Evolutionary conservation across 164 flowering plant genomes (phyloP).

Genomic region (Santalum album): DNA sequence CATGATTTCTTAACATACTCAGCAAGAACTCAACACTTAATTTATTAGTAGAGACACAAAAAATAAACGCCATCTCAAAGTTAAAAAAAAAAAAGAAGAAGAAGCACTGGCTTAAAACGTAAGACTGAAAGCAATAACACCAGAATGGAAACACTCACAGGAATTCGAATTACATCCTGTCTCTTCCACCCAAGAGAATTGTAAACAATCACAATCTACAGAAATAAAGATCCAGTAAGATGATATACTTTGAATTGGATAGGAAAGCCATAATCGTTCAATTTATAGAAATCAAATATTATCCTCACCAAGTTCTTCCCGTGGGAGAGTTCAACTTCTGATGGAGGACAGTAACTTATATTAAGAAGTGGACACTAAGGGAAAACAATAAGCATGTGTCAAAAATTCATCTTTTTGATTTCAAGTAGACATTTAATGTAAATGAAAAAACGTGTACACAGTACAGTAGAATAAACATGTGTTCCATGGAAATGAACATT

Average conservation of each 20-base stretch:
- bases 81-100: too few species aligned
- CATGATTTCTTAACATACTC: too few species aligned
- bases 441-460: background rate
- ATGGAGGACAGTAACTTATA: constrained; percentile 42
- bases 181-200: constrained; percentile 95
- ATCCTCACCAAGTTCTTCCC: constrained; percentile 33
- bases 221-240: constrained; percentile 8
- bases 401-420: background rate
- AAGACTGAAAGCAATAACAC: background rate
- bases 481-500: too few species aligned
- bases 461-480: too few species aligned
- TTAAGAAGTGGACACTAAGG: constrained; percentile 39
- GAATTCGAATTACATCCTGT: constrained; percentile 65
- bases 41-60: background rate
- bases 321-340: constrained; percentile 24
- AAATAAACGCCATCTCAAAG: background rate
- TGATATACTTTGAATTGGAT: background rate
- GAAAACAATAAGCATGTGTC: background rate
- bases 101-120: background rate
- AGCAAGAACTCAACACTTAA: too few species aligned
- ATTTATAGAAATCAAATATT: background rate
- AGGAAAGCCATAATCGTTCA: background rate
- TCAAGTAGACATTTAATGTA: background rate
- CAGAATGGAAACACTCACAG: constrained; percentile 46
- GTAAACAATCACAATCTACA: constrained; percentile 67